Evolutionary conservation across 2,329 filamentous ascomycete species (phyloP).

Genomic region (Penicillium sp.): DNA sequence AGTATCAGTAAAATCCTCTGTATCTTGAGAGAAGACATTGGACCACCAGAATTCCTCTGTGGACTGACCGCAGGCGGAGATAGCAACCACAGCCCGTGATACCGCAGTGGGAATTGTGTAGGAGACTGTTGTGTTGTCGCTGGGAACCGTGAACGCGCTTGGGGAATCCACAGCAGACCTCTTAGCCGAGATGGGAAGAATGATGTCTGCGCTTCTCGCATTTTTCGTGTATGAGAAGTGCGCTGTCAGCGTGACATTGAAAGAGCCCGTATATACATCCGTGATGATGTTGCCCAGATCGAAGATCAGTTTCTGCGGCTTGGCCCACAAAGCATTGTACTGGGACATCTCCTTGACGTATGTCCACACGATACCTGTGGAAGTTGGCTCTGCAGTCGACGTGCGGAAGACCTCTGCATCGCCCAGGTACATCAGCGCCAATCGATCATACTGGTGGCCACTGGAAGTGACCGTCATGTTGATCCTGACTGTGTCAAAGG

Average conservation of each 20-base stretch:
- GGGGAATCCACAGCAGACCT: constrained; percentile 48
- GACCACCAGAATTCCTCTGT: constrained; percentile 85
- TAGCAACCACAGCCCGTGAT: constrained; percentile 69
- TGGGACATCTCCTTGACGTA: constrained; percentile 78
- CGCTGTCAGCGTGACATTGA: constrained; percentile 73
- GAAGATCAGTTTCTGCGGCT: constrained; percentile 74
- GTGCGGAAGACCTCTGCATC: constrained; percentile 82
- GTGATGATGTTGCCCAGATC: constrained; percentile 75
- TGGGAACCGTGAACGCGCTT: constrained; percentile 70
- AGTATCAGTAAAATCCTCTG: constrained; percentile 59
- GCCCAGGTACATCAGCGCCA: constrained; percentile 73
- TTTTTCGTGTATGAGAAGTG: constrained; percentile 63
- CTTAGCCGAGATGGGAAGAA: constrained; percentile 61
- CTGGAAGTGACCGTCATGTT: constrained; percentile 73
- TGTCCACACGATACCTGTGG: constrained; percentile 71
- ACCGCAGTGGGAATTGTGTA: constrained; percentile 67
- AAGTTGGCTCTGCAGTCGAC: constrained; percentile 76
- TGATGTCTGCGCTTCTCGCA: constrained; percentile 58
- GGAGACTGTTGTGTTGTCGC: constrained; percentile 60
- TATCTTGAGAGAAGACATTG: constrained; percentile 68
- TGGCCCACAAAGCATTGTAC: constrained; percentile 68
- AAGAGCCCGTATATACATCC: constrained; percentile 69
- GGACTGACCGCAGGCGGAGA: constrained; percentile 76
- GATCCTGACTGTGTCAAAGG: constrained; percentile 73
- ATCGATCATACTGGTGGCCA: constrained; percentile 74